Conservation (phyloP, 2,329 filamentous ascomycete genomes). For the Aquanectria penicillioides region DNA sequence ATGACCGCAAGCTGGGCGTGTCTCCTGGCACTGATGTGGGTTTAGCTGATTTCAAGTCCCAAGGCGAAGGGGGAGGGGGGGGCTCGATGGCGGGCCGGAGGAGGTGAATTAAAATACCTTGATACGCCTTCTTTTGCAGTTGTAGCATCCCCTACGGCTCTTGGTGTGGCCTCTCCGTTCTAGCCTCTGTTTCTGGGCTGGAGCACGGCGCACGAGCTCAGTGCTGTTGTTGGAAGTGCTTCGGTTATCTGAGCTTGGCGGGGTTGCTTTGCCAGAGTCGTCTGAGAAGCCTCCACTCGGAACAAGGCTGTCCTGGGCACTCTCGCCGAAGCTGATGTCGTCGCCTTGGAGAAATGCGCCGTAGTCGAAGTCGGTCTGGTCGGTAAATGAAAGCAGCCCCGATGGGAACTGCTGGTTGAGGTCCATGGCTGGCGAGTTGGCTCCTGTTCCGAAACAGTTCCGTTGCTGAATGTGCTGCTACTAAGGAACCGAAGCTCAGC, state of each 20-base stretch:
- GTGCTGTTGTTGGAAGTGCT: slow-evolving; percentile 34
- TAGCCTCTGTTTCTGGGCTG: slow-evolving; percentile 47
- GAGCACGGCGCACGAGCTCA: slow-evolving; percentile 27
- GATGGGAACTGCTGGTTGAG: slow-evolving; percentile 39
- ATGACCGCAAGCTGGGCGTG: slow-evolving; percentile 69
- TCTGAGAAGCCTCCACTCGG: slow-evolving; percentile 35
- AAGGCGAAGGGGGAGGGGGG: not conserved
- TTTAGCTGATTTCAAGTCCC: slow-evolving; percentile 21
- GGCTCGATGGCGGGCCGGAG: too few relatives aligned
- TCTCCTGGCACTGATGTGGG: slow-evolving; percentile 69
- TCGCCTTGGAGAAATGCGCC: slow-evolving; percentile 48
- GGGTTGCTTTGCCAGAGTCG: slow-evolving; percentile 45
- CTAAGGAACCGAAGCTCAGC: not conserved
- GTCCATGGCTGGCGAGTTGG: slow-evolving; percentile 39
- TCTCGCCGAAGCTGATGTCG: slow-evolving; percentile 34
- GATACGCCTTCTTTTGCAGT: slow-evolving; percentile 73
- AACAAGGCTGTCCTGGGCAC: slow-evolving; percentile 25
- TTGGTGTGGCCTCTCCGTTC: slow-evolving; percentile 73
- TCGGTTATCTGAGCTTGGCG: slow-evolving; percentile 42
- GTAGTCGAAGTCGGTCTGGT: slow-evolving; percentile 52
- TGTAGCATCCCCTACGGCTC: slow-evolving; percentile 72
- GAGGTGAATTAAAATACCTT: slow-evolving; percentile 58
- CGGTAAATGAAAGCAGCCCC: slow-evolving; percentile 43
- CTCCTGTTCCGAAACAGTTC: not conserved
- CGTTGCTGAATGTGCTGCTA: not conserved